phyloP scores from a whole-genome alignment of 208 protist species.

The Trypanosoma brucei region DNA sequence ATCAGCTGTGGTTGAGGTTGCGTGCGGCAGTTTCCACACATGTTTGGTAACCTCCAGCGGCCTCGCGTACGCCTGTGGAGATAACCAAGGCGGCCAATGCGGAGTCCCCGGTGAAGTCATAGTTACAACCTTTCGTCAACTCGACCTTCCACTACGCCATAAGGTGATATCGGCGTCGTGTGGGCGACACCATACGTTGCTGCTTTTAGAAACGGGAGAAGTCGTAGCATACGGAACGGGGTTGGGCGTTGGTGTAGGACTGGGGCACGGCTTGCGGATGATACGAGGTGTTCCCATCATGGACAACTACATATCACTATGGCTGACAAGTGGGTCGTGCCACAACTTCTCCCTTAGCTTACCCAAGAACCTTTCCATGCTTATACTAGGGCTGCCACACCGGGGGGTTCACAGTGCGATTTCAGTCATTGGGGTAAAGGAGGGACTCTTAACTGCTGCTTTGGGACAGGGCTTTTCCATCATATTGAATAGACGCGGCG shows the following conservation, averaged over 20 bases:
- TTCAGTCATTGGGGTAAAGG: constrained; percentile 40
- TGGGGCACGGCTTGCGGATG: constrained; percentile 61
- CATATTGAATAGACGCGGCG: constrained; percentile 61
- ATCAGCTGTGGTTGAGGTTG: constrained; percentile 47
- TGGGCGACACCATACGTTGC: constrained; percentile 66
- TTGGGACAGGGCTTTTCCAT: constrained; percentile 75
- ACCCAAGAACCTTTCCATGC: constrained; percentile 51
- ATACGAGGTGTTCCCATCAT: constrained; percentile 55
- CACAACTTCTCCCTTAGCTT: constrained; percentile 71
- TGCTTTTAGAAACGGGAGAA: constrained; percentile 62
- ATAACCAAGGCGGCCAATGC: constrained; percentile 80
- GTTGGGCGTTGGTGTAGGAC: constrained; percentile 54
- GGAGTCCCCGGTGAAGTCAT: constrained; percentile 47
- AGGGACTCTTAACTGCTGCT: constrained; percentile 61
- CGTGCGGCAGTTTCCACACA: constrained; percentile 81
- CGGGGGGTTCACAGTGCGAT: constrained; percentile 41
- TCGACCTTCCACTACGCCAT: constrained; percentile 36
- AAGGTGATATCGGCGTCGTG: constrained; percentile 54
- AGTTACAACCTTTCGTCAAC: constrained; percentile 30
- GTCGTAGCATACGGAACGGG: constrained; percentile 68
- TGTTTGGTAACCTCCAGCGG: constrained; percentile 56
- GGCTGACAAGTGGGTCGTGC: constrained; percentile 35
- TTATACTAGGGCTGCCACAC: constrained; percentile 61
- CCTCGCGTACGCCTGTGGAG: constrained; percentile 59
- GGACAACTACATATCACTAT: constrained; percentile 64